Evolutionary conservation across 108 stramenopile species (phyloP).

Genomic region (Skeletonema grethae): DNA sequence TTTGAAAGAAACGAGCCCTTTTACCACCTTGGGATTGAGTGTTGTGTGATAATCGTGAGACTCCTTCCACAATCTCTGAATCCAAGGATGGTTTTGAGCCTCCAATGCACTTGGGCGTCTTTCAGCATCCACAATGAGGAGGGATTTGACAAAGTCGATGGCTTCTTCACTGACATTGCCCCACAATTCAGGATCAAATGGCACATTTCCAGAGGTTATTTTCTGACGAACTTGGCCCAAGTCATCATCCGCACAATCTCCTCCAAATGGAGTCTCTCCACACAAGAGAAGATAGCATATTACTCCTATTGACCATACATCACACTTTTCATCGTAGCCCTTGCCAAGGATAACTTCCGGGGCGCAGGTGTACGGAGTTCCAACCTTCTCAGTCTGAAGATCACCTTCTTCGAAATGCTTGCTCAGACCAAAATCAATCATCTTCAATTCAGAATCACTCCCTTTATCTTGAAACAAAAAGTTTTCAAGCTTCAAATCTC

Average conservation of each 20-base stretch:
- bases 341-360: constrained; percentile 96
- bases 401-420: constrained; percentile 87
- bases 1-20: constrained; percentile 62
- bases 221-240: constrained; percentile 68
- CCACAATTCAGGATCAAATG: constrained; percentile 86
- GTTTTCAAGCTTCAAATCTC: constrained; percentile 95
- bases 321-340: constrained; percentile 94
- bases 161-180: constrained; percentile 90
- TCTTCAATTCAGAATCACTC: constrained; percentile 88
- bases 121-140: constrained; percentile 82
- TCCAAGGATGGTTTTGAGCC: constrained; percentile 87
- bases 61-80: constrained; percentile 33
- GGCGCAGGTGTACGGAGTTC: constrained; percentile 95
- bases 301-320: constrained; percentile 94
- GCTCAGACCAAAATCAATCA: constrained; percentile 93
- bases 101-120: constrained; percentile 87
- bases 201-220: constrained; percentile 85
- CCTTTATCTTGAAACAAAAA: constrained; percentile 91
- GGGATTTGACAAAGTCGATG: constrained; percentile 80
- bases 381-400: constrained; percentile 84
- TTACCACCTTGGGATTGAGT: constrained; percentile 55
- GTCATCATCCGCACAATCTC: constrained; percentile 78
- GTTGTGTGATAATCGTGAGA: constrained; percentile 15
- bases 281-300: constrained; percentile 91
- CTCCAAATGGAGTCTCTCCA: constrained; percentile 92